Percentiles rank a stretch among this genome's conserved stretches.
phyloP scores from a whole-genome alignment of 106 monocot genomes.

The Platanthera zijinensis region DNA sequence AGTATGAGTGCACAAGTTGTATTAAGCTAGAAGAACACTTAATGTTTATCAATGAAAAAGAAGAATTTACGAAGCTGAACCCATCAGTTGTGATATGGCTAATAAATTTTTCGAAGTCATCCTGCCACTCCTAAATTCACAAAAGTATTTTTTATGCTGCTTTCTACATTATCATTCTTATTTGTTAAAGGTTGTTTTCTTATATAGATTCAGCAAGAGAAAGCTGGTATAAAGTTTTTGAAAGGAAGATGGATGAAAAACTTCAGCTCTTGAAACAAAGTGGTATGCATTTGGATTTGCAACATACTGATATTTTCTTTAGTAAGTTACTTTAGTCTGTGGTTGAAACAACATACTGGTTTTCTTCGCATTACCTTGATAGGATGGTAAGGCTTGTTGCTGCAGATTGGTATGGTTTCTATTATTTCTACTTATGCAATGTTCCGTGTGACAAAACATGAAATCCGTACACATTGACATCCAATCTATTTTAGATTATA shows the following conservation, averaged over 20 bases:
- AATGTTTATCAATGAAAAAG: not conserved
- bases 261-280: conserved; percentile 71
- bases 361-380: not conserved
- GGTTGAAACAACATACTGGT: not conserved
- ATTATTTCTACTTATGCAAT: not conserved
- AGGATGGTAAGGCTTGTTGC: not conserved
- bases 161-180: not conserved
- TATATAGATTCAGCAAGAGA: conserved; percentile 64
- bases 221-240: conserved; percentile 45
- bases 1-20: not conserved
- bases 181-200: conserved; percentile 3
- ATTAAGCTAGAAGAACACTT: not conserved
- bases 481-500: not conserved
- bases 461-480: not conserved
- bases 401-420: not conserved
- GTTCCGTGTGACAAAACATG: not conserved
- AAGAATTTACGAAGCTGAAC: not conserved
- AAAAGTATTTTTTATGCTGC: not conserved
- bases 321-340: not conserved
- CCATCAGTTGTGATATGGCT: not conserved
- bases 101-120: not conserved
- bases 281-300: conserved; percentile 33
- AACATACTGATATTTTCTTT: conserved; percentile 9
- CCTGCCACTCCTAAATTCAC: not conserved
- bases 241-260: conserved; percentile 78